These are phyloP conservation scores for Pseudonitzschia delicatissima DNA, from an alignment of 108 stramenopile genomes.

Conservation along the genomic window DNA sequence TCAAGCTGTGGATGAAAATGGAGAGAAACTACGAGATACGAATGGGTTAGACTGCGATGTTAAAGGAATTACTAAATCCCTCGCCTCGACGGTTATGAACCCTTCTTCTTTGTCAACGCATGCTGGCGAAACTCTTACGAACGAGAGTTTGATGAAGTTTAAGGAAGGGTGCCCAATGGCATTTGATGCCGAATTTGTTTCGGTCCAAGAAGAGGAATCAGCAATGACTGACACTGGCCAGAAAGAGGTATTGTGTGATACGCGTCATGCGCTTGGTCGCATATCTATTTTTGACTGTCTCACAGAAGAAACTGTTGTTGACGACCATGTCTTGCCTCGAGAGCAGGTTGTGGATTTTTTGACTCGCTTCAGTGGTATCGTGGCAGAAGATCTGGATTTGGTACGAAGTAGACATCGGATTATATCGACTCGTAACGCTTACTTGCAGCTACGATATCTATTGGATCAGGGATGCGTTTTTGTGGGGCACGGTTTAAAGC, in stretches of 20 bases:
- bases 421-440: slow-evolving; percentile 78
- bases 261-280: slow-evolving; percentile 82
- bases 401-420: slow-evolving; percentile 79
- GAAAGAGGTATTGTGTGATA: slow-evolving; percentile 71
- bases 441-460: slow-evolving; percentile 89
- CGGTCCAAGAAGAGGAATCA: slow-evolving; percentile 82
- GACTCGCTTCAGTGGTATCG: slow-evolving; percentile 93
- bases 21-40: slow-evolving; percentile 17
- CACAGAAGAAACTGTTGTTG: slow-evolving; percentile 66
- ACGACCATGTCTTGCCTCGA: slow-evolving; percentile 89
- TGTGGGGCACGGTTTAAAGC: slow-evolving; percentile 84
- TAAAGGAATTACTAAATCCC: slow-evolving; percentile 5
- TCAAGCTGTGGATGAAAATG: slow-evolving; percentile 34
- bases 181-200: slow-evolving; percentile 91
- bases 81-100: slow-evolving; percentile 36
- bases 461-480: slow-evolving; percentile 85
- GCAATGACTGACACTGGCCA: slow-evolving; percentile 67
- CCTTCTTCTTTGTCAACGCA: slow-evolving; percentile 53
- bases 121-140: slow-evolving; percentile 12
- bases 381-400: slow-evolving; percentile 83
- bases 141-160: slow-evolving; percentile 12
- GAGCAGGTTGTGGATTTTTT: slow-evolving; percentile 94
- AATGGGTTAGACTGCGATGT: not conserved
- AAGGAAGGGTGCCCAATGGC: slow-evolving; percentile 73
- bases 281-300: slow-evolving; percentile 83